Conservation (phyloP, 495 filamentous ascomycete species). For the Aspergillus haitiensis region DNA sequence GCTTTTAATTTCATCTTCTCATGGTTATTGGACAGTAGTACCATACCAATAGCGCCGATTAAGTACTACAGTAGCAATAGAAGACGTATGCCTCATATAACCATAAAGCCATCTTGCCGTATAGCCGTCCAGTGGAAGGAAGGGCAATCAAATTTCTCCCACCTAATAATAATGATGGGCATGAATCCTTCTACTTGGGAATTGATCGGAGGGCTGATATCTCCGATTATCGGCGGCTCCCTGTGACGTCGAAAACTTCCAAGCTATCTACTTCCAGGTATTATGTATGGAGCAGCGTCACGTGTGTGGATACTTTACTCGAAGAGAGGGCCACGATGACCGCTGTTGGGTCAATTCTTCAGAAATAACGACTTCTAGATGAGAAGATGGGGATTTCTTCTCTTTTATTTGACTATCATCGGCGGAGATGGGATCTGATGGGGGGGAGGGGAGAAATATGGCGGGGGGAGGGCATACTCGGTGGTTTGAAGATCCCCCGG, state of each 20-base stretch:
- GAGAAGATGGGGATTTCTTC: background rate
- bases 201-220: conserved; percentile 14
- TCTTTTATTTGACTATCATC: background rate
- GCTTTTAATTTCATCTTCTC: background rate
- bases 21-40: background rate
- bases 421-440: background rate
- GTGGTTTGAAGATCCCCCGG: conserved; percentile 1
- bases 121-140: conserved; percentile 1
- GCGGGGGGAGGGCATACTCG: too few species aligned
- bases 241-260: conserved; percentile 4
- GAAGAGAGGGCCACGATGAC: too few species aligned
- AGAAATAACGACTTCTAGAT: too few species aligned
- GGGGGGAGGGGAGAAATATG: background rate
- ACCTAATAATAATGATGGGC: background rate
- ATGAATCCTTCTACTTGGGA: background rate
- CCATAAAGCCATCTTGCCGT: conserved; percentile 10
- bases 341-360: too few species aligned
- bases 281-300: conserved; percentile 9
- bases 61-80: too few species aligned
- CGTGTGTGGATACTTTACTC: conserved; percentile 6
- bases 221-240: conserved; percentile 19
- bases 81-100: background rate
- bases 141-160: background rate
- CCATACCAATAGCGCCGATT: background rate
- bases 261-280: too few species aligned